Conservation (phyloP, 257 asterid genomes). For the Cynanchum wilfordii region DNA sequence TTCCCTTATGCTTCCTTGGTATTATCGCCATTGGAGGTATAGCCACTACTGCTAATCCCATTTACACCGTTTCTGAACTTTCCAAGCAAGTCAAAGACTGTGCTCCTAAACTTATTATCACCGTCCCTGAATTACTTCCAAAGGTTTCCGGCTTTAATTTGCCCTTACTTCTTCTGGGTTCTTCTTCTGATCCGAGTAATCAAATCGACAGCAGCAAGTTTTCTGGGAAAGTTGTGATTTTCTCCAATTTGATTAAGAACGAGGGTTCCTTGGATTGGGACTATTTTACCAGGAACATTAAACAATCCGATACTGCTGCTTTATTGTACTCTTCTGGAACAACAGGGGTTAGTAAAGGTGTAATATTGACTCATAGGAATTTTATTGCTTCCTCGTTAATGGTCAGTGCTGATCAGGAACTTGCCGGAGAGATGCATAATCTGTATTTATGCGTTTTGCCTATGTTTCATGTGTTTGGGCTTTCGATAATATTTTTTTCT, state of each 20-base stretch:
- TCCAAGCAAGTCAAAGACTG: constrained; percentile 73
- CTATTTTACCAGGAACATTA: constrained; percentile 20
- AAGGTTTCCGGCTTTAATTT: constrained; percentile 52
- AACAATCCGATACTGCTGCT: constrained; percentile 64
- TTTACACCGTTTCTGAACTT: constrained; percentile 60
- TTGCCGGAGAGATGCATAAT: constrained; percentile 48
- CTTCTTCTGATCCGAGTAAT: constrained; percentile 15
- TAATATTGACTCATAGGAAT: constrained; percentile 64
- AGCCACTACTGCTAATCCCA: constrained; percentile 78
- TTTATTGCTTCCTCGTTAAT: constrained; percentile 64
- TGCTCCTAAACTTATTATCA: constrained; percentile 60
- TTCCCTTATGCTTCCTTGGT: constrained; percentile 60
- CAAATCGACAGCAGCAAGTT: constrained; percentile 25
- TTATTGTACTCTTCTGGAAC: constrained; percentile 91
- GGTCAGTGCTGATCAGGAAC: constrained; percentile 67
- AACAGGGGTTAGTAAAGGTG: constrained; percentile 89
- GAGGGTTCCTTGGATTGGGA: constrained; percentile 42
- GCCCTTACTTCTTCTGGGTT: constrained; percentile 52
- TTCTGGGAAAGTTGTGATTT: constrained; percentile 23
- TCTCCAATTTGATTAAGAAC: constrained; percentile 43
- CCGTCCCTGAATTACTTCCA: constrained; percentile 54
- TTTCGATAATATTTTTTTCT: constrained; percentile 57
- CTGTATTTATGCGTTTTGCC: constrained; percentile 66
- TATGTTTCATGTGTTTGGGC: constrained; percentile 93
- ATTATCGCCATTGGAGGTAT: constrained; percentile 62